These are phyloP conservation scores for Athelia sp. DNA, from an alignment of 1,284 basidiomycete genomes.

Conservation along the genomic window DNA sequence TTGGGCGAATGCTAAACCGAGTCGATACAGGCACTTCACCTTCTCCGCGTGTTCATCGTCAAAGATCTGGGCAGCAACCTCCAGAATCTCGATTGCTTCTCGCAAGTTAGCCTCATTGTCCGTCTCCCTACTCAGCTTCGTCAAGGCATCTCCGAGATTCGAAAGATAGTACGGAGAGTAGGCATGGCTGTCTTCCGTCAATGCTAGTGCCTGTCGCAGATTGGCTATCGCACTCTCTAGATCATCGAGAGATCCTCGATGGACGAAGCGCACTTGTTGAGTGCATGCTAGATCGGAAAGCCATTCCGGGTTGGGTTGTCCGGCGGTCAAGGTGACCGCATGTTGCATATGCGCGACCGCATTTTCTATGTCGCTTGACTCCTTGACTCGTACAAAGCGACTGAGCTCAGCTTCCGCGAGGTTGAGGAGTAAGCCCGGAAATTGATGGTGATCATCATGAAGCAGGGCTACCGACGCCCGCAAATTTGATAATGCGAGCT, in stretches of 20 bases:
- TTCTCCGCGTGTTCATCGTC: too few species aligned
- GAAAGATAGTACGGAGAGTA: background rate
- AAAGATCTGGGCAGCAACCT: too few species aligned
- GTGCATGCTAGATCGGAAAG: background rate
- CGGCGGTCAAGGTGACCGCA: background rate
- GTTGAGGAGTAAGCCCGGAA: background rate
- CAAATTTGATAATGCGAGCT: background rate
- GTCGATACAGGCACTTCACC: too few species aligned
- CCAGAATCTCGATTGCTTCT: too few species aligned
- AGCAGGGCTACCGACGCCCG: background rate
- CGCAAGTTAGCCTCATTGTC: background rate
- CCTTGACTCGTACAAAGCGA: slow-evolving; percentile 2
- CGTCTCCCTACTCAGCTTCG: background rate
- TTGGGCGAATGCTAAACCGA: too few species aligned
- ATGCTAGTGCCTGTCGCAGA: background rate
- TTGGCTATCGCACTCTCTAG: background rate
- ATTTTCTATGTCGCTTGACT: background rate
- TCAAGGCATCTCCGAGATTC: background rate
- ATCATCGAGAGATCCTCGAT: background rate
- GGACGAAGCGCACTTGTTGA: slow-evolving; percentile 2
- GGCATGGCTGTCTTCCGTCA: background rate
- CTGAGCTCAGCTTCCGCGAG: background rate
- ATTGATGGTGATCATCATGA: background rate
- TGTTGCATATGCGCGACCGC: background rate
- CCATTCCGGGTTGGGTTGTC: too few species aligned